Percentiles rank a stretch among this genome's conserved stretches.
phyloP scores from a whole-genome alignment of 2,329 filamentous ascomycete genomes.

The Paecilomyces sp. region DNA sequence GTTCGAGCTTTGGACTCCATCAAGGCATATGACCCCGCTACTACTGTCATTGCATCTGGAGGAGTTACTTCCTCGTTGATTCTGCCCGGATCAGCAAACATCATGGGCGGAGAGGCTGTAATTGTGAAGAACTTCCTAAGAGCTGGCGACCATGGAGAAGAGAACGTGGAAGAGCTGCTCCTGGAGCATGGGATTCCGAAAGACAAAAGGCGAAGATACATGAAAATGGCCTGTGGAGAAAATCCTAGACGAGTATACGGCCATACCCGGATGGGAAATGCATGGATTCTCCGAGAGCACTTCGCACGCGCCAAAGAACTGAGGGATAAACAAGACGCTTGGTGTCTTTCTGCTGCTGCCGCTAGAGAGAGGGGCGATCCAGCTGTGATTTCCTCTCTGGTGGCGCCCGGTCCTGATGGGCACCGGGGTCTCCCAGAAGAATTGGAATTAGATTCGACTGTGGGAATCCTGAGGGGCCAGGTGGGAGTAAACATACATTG shows the following conservation, averaged over 20 bases:
- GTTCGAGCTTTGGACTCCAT: conserved; percentile 61
- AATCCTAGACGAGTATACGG: conserved; percentile 60
- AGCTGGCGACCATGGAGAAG: conserved; percentile 50
- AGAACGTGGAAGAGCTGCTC: conserved; percentile 57
- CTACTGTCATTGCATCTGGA: conserved; percentile 63
- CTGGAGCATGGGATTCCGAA: conserved; percentile 50
- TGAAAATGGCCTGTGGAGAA: conserved; percentile 72
- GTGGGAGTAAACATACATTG: conserved; percentile 66
- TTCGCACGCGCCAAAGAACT: conserved; percentile 56
- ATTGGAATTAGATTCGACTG: conserved; percentile 56
- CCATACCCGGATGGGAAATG: conserved; percentile 58
- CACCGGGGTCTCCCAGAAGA: conserved; percentile 54
- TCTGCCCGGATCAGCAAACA: conserved; percentile 63
- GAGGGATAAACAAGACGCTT: conserved; percentile 58
- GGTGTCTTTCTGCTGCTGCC: conserved; percentile 53
- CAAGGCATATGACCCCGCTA: conserved; percentile 56
- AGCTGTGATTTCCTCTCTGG: conserved; percentile 3
- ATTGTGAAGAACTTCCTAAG: conserved; percentile 63
- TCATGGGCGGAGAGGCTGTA: conserved; percentile 65
- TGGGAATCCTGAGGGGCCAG: conserved; percentile 58
- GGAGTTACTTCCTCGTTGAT: conserved; percentile 64
- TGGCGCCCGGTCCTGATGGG: conserved; percentile 28
- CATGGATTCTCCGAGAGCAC: conserved; percentile 61
- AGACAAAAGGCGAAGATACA: conserved; percentile 59
- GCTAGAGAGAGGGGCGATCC: conserved; percentile 5